Percentiles rank a stretch among this genome's conserved stretches.
Conservation (phyloP, 1,139 yeast species). For the Saccharomyces pastorianus region DNA sequence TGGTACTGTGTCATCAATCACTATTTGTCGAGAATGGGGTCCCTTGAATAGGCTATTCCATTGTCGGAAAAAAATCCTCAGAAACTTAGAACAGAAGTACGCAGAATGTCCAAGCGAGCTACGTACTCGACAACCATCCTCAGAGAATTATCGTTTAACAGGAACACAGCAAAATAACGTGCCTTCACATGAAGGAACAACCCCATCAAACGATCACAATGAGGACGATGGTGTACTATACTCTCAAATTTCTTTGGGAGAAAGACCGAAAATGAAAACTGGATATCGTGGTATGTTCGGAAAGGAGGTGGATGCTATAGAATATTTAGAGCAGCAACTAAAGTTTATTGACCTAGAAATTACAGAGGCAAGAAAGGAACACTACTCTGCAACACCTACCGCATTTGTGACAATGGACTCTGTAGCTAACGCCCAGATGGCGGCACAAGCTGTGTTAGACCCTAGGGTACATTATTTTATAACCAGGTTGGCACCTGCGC, state of each 20-base stretch:
- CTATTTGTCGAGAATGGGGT: constrained; percentile 82
- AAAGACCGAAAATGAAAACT: constrained; percentile 45
- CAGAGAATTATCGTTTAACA: constrained; percentile 22
- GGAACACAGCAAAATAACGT: constrained; percentile 7
- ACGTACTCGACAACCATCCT: constrained; percentile 16
- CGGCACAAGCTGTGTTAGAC: constrained; percentile 73
- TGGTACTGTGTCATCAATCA: constrained; percentile 69
- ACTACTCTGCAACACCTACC: constrained; percentile 63
- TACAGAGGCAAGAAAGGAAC: constrained; percentile 45
- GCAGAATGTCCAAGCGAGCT: constrained; percentile 45
- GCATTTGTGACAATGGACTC: constrained; percentile 80
- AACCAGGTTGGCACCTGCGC: constrained; percentile 71
- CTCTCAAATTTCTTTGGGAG: constrained; percentile 22
- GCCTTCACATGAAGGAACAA: neutral
- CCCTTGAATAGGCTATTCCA: constrained; percentile 57
- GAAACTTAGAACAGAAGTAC: constrained; percentile 65
- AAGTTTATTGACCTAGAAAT: constrained; percentile 57
- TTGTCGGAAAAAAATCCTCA: constrained; percentile 46
- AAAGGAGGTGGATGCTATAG: constrained; percentile 55
- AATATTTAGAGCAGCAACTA: constrained; percentile 50
- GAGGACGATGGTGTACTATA: constrained; percentile 27
- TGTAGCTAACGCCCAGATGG: constrained; percentile 80
- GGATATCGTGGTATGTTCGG: constrained; percentile 50
- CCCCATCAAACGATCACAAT: constrained; percentile 5
- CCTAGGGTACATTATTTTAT: constrained; percentile 68